Percentiles rank a stretch among this genome's conserved stretches.
phyloP scores from a whole-genome alignment of 306 rosid species.

The Acacia crassicarpa region DNA sequence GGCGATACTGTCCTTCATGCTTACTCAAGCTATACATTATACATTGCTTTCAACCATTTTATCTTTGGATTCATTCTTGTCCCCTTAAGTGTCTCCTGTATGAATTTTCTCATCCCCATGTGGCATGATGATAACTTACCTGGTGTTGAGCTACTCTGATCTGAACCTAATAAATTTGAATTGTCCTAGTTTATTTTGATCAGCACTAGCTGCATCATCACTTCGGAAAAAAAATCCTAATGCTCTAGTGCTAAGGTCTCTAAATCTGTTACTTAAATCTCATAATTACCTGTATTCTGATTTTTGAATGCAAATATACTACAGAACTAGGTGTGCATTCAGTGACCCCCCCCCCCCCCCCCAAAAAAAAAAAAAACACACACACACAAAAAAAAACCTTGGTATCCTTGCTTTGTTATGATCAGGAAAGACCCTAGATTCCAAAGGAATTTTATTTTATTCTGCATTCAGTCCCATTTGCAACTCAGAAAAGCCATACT shows the following conservation, averaged over 20 bases:
- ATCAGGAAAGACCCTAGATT: too few species aligned
- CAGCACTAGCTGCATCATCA: background rate
- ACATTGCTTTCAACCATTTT: conserved; percentile 9
- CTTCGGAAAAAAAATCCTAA: background rate
- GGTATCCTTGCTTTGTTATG: background rate
- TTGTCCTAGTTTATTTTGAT: background rate
- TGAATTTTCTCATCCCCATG: background rate
- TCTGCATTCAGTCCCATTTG: background rate
- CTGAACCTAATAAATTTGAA: background rate
- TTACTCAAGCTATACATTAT: background rate
- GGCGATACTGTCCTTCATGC: background rate
- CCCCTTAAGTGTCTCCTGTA: background rate
- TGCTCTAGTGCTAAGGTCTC: background rate
- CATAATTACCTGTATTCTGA: background rate
- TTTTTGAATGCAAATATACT: background rate
- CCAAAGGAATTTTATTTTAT: background rate
- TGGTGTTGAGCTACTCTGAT: background rate
- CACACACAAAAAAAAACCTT: background rate
- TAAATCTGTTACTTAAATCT: background rate
- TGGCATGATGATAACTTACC: background rate
- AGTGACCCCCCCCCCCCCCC: background rate
- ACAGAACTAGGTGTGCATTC: background rate
- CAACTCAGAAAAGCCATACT: background rate
- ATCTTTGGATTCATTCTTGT: conserved; percentile 12
- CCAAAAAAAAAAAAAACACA: background rate